A percentile compares a stretch with the other conserved stretches of the same genome.
phyloP scores from a whole-genome alignment of 495 filamentous ascomycete genomes.

The Tuber melanosporum region DNA sequence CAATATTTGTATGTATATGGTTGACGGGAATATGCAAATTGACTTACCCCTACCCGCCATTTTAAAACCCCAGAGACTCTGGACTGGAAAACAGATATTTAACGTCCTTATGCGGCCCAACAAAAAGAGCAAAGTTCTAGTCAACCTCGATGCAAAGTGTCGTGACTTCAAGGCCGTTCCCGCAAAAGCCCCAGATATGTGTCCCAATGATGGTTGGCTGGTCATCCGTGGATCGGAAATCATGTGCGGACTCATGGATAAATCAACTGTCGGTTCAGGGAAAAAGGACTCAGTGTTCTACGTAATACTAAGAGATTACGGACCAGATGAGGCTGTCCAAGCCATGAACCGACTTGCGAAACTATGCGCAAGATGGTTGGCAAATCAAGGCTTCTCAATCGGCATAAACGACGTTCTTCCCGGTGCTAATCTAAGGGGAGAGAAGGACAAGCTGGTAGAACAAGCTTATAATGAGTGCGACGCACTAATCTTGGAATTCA shows the following conservation, averaged over 20 bases:
- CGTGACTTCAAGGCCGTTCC: slow-evolving; percentile 62
- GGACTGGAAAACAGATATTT: slow-evolving; percentile 98
- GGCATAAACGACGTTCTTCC: slow-evolving; percentile 92
- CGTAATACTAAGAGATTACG: slow-evolving; percentile 88
- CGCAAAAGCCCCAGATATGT: slow-evolving; percentile 62
- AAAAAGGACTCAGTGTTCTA: slow-evolving; percentile 98
- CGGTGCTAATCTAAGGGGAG: slow-evolving; percentile 55
- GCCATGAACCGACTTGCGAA: slow-evolving; percentile 94
- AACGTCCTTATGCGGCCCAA: slow-evolving; percentile 93
- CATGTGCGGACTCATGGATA: slow-evolving; percentile 98
- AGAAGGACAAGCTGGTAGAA: slow-evolving; percentile 69
- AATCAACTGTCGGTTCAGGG: slow-evolving; percentile 85
- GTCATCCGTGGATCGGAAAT: slow-evolving; percentile 93
- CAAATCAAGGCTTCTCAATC: slow-evolving; percentile 90
- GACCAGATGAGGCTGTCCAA: slow-evolving; percentile 75
- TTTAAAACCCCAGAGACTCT: slow-evolving; percentile 75
- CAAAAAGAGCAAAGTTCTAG: slow-evolving; percentile 64
- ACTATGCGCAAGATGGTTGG: slow-evolving; percentile 79
- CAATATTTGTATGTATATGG: slow-evolving; percentile 90
- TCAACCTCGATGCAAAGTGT: slow-evolving; percentile 90
- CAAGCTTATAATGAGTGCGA: slow-evolving; percentile 77
- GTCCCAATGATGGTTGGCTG: slow-evolving; percentile 76
- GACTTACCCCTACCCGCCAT: slow-evolving; percentile 82
- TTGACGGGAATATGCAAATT: slow-evolving; percentile 68
- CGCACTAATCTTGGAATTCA: slow-evolving; percentile 73